Evolutionary conservation across 768 basidiomycete genomes (phyloP).

Genomic region (Amyloporia xantha): DNA sequence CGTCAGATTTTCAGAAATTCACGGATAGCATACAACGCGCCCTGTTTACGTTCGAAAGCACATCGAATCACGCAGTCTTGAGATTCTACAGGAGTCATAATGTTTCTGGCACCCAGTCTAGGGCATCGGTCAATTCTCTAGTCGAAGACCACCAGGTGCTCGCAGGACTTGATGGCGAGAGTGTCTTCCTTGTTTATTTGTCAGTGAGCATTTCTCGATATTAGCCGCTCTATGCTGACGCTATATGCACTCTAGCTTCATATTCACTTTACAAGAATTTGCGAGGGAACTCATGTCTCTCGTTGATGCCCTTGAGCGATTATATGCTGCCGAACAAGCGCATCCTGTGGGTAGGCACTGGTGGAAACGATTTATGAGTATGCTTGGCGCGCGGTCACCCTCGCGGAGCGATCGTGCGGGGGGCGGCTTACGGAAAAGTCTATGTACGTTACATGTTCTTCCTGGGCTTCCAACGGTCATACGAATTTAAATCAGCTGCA

Average conservation of each 20-base stretch:
- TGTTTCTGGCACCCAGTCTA: conserved; percentile 13
- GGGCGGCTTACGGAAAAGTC: conserved; percentile 18
- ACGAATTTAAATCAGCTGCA: conserved; percentile 29
- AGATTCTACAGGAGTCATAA: conserved; percentile 57
- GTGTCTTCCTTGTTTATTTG: conserved; percentile 89
- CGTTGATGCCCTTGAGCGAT: conserved; percentile 75
- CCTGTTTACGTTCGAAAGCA: conserved; percentile 69
- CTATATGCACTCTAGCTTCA: conserved; percentile 63
- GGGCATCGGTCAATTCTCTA: conserved; percentile 17
- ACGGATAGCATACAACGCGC: conserved; percentile 64
- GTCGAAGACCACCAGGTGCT: conserved; percentile 32
- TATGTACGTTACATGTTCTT: neutral
- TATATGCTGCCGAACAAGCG: conserved; percentile 62
- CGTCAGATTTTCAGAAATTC: conserved; percentile 53
- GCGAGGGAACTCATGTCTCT: conserved; percentile 75
- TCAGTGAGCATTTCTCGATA: no score
- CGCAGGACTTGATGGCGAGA: conserved; percentile 59
- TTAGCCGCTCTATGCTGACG: no score
- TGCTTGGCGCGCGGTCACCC: neutral
- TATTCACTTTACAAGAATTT: conserved; percentile 96
- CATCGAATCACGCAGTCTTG: conserved; percentile 77
- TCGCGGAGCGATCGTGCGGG: conserved; percentile 7
- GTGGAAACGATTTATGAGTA: conserved; percentile 31
- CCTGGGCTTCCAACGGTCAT: no score
- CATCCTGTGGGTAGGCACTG: conserved; percentile 28